Conservation (phyloP, 2,329 filamentous ascomycete genomes). For the Scedosporium aurantiacum region DNA sequence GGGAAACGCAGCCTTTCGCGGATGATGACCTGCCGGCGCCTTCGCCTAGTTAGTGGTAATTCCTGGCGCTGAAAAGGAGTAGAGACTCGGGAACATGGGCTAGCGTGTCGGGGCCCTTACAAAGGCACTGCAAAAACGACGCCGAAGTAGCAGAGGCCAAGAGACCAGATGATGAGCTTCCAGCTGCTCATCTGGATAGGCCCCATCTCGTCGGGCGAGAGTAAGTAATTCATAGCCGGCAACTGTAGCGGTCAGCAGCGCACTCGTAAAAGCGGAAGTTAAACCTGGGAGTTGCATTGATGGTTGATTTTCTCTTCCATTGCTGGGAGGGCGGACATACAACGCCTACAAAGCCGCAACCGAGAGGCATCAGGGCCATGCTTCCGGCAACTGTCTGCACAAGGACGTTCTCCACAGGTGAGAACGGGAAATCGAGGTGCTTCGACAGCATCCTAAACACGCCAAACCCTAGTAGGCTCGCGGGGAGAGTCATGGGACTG, state of each 20-base stretch:
- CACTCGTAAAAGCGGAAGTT: background rate
- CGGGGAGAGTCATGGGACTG: constrained; percentile 91
- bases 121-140: constrained; percentile 93
- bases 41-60: constrained; percentile 13
- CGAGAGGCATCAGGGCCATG: constrained; percentile 93
- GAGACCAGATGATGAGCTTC: constrained; percentile 78
- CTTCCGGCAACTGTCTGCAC: constrained; percentile 92
- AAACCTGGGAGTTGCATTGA: background rate
- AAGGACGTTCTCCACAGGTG: constrained; percentile 90
- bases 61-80: constrained; percentile 6
- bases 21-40: constrained; percentile 81
- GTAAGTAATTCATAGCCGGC: constrained; percentile 78
- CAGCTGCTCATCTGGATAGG: constrained; percentile 61
- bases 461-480: constrained; percentile 86
- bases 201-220: constrained; percentile 67
- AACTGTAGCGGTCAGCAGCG: constrained; percentile 34
- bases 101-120: constrained; percentile 21
- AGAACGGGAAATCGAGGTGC: constrained; percentile 70
- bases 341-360: constrained; percentile 90
- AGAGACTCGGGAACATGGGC: constrained; percentile 1
- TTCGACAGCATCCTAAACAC: constrained; percentile 73
- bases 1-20: constrained; percentile 88
- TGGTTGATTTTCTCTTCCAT: background rate
- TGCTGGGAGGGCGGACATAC: constrained; percentile 23
- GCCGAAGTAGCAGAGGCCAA: constrained; percentile 92